Evolutionary conservation across 2,329 filamentous ascomycete genomes (phyloP), one percentile per base, ranked within the genome.

Genomic region (Bipolaris gigantea): DNA sequence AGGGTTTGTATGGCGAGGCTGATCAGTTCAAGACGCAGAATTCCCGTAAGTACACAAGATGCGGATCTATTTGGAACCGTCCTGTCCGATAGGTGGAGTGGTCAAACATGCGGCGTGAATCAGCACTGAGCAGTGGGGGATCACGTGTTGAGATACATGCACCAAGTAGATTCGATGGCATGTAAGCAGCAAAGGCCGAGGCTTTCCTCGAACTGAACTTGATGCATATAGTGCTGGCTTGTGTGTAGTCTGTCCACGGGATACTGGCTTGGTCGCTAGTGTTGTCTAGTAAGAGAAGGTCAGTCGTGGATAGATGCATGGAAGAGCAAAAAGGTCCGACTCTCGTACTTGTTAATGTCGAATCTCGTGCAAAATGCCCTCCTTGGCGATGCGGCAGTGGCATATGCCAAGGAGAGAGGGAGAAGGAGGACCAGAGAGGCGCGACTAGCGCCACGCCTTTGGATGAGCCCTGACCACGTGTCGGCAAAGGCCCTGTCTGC

Each of bases 381-480:
- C 15, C 19, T 15, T 13, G 5, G 13, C 38, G 19, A 40, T n/a
- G 23, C 19, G 38, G 19, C 38, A 10, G 19, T 11, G 5, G 10
- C 25, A 9, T 18, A 41, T 33, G 27, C 30, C 30, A 34, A 44
- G 18, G 21, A 30, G 18, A 30, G 34, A 30, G 2, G n/a, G 27
- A 10, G 15, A 13, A 32, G 25, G 25, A 18, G 11, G 47, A 34
- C 18, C 32, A 21, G 35, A 9, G 44, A 48, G 32, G 23, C 40
- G 30, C 16, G 42, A 41, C 41, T 30, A 43, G 36, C 33, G 36
- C 38, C 15, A 21, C 19, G 34, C 8, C 44, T 54, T 32, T 16
- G 50, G 55, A 32, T 58, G 54, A 55, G 38, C 13, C n/a, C 48
- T 40, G 33, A 55, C 50, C 48, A 59, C 56, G 56, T 61, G 51